Base-by-base conservation (phyloP, 2,329 filamentous ascomycete genomes). In the Clathrospora elynae region DNA sequence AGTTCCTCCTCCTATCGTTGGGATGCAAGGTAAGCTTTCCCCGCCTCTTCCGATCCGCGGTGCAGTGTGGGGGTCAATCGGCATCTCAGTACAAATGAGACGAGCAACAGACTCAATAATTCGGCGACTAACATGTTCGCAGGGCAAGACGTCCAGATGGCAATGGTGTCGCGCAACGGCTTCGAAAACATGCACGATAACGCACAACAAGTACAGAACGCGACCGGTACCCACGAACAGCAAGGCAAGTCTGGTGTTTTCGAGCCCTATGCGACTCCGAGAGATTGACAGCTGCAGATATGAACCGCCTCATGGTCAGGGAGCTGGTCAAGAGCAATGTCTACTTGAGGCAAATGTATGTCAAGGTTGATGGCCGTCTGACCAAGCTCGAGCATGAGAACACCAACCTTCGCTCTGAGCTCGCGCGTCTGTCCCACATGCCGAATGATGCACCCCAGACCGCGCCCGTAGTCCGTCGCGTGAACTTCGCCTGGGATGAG, bases 311-410 rank as follows among this genome's bases (percentile, higher is more conserved):
- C 7, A 24, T 38, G 12, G 13, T 49, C 2, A 3, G 22, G 12
- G 37, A 49, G 17, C 22, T 46, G 6, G 23, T 35, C 5, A 28
- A 8, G 9, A 35, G 46, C 25, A 42, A 28, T 9, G 10, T n/a
- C 4, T 19, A 12, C 5, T 28, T 40, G 1, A 4, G 32, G 1
- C 9, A 24, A 3, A 12, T 31, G 9, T 2, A 40, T 4, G 26
- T 35, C 2, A 11, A 24, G 1, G 17, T 97, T 49, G 90, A 96
- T 75, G 96, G 96, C 80, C 91, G 92, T 49, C 93, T 97, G 86
- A 80, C 96, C 54, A 96, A 96, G 69, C 82, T 95, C 40, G 88
- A 88, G 13, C 77, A 88, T 69, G 96, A 96, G 73, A 81, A 89
- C 59, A 75, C 84, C 46, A 8, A 25, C 8, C 10, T 40, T 3